phyloP scores from a whole-genome alignment of 2,329 filamentous ascomycete genomes.

The Waltergamsia citrina region DNA sequence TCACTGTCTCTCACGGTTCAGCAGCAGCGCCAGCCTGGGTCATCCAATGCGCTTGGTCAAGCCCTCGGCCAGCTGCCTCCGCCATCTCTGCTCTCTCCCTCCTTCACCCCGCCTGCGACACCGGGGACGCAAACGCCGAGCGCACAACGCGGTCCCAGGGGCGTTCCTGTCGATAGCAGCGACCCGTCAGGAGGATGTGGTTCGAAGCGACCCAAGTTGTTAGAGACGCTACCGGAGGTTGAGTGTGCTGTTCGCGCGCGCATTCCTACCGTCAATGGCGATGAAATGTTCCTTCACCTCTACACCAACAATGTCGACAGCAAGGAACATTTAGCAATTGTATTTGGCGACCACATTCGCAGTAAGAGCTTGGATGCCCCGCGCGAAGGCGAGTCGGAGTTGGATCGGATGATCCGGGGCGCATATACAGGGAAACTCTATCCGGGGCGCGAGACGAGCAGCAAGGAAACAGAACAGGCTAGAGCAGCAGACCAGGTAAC shows the following conservation, averaged over 20 bases:
- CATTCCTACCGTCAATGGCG: constrained; percentile 84
- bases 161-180: constrained; percentile 51
- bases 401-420: constrained; percentile 87
- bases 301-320: constrained; percentile 89
- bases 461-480: constrained; percentile 35
- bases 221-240: constrained; percentile 72
- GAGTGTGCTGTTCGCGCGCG: constrained; percentile 88
- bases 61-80: constrained; percentile 25
- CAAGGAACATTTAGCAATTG: constrained; percentile 95
- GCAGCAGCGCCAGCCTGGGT: constrained; percentile 6
- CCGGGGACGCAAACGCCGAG: constrained; percentile 48
- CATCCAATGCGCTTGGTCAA: constrained; percentile 10
- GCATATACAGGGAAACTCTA: constrained; percentile 84
- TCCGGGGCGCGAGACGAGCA: constrained; percentile 73
- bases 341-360: constrained; percentile 83
- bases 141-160: constrained; percentile 29
- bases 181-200: constrained; percentile 49
- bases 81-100: constrained; percentile 74
- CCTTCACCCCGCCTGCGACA: constrained; percentile 66
- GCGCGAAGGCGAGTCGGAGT: constrained; percentile 69
- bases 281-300: constrained; percentile 94
- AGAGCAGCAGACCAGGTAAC: too few species aligned
- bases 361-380: constrained; percentile 61
- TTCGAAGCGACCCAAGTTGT: constrained; percentile 58
- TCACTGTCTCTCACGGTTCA: constrained; percentile 1